Evolutionary conservation across 202 grass and related monocot species (phyloP).

Genomic region (Carex arenaria): DNA sequence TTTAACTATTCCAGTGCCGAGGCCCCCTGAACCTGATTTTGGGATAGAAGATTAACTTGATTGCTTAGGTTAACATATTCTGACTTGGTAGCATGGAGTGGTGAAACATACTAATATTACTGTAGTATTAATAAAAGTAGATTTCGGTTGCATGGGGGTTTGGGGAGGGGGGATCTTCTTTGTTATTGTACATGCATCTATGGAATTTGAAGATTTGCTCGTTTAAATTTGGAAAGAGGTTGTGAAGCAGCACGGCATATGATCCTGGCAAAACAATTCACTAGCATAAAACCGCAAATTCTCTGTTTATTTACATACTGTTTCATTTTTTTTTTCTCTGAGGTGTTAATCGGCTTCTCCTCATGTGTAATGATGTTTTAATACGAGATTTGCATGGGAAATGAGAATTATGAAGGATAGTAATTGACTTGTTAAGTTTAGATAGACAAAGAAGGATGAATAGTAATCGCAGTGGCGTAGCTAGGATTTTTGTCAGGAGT

Average conservation of each 20-base stretch:
- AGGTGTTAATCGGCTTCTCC: background rate
- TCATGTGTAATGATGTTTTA: background rate
- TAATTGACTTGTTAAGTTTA: no score
- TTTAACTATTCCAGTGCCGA: conserved; percentile 48
- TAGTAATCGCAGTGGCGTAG: no score
- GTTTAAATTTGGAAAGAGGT: background rate
- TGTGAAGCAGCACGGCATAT: background rate
- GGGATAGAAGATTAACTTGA: conserved; percentile 20
- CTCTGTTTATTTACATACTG: background rate
- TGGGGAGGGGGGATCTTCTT: no score
- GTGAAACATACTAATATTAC: background rate
- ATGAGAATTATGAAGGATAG: no score
- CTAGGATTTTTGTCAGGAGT: no score
- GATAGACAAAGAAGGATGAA: no score
- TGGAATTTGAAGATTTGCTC: background rate
- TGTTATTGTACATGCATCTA: conserved; percentile 4
- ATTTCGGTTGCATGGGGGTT: background rate
- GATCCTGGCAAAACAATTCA: background rate
- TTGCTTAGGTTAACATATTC: conserved; percentile 4
- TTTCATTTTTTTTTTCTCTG: background rate
- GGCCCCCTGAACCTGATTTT: conserved; percentile 63
- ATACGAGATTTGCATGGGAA: no score
- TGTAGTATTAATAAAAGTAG: background rate
- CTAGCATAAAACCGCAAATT: background rate
- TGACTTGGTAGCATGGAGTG: background rate